Evolutionary conservation across 2,329 filamentous ascomycete genomes (phyloP), one percentile per base, ranked within the genome.

Genomic region (Claviceps quebecensis): DNA sequence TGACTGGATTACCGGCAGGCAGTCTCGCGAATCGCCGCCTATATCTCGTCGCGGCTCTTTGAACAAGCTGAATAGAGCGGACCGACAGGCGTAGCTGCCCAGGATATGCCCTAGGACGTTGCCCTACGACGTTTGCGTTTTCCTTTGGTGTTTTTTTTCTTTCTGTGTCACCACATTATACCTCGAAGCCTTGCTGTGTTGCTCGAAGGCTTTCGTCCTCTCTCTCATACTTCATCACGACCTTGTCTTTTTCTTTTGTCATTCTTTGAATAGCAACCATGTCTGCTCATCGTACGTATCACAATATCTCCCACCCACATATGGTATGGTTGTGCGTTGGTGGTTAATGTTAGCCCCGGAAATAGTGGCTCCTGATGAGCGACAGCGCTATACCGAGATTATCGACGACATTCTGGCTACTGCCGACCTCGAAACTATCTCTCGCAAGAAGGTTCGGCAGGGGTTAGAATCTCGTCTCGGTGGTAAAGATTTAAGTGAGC

Each of bases 351-450:
- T 7, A 23, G 38, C 13, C 11, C n/a, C 16, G 16, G 55, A 29
- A 19, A 48, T 17, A 80, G 77, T 80, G 56, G 69, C 69, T 41
- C 50, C 67, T 50, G 70, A 75, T 49, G 77, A 81, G 60, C 68
- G 68, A 57, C 56, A 62, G 52, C 68, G 71, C 56, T 82, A 80
- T 63, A 81, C 75, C 50, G 65, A 68, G 51, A 73, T 82, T 58
- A 81, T 83, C 62, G 79, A 83, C 59, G 69, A 65, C 41, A 81
- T 83, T 55, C 72, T 83, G 22, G 69, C 69, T 26, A 75, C 71
- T 11, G 75, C 76, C 51, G 76, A 83, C 56, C 73, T 83, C 41
- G 71, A 76, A 57, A 82, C 79, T n/a, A 76, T 83, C 49, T 78
- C 79, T 29, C 73, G 78, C 54, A 83, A 82, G 63, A 80, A 77